These are phyloP conservation scores for Tephrocybe sp. DNA, from an alignment of 768 basidiomycete species.

Conservation along the genomic window DNA sequence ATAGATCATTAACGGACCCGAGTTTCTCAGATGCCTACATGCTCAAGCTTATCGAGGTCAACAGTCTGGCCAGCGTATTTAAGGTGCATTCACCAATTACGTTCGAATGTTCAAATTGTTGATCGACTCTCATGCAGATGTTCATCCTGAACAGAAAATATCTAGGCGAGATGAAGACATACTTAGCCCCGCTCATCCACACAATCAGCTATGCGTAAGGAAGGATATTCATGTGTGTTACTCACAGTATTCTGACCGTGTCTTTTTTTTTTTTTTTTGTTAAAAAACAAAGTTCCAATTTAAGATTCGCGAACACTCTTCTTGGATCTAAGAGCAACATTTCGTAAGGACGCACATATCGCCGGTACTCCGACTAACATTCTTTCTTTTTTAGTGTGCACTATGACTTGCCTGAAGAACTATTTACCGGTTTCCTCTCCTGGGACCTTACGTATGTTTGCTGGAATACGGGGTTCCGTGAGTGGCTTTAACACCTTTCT, in stretches of 20 bases:
- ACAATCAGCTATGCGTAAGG: slow-evolving; percentile 5
- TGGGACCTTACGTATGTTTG: slow-evolving; percentile 10
- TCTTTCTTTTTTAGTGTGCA: neutral
- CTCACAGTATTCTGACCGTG: neutral
- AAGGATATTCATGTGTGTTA: neutral
- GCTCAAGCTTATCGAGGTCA: slow-evolving; percentile 9
- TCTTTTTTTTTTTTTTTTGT: neutral
- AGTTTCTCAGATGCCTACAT: slow-evolving; percentile 6
- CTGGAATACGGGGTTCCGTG: too few relatives aligned
- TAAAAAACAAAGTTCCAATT: slow-evolving; percentile 4
- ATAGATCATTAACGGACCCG: neutral
- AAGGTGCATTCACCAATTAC: neutral
- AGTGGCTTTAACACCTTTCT: neutral
- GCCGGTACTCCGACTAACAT: neutral
- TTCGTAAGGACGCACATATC: neutral
- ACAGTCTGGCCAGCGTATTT: slow-evolving; percentile 3
- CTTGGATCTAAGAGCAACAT: slow-evolving; percentile 10
- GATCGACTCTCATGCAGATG: neutral
- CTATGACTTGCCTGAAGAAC: slow-evolving; percentile 3
- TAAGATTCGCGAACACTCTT: slow-evolving; percentile 10
- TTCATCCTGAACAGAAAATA: slow-evolving; percentile 8
- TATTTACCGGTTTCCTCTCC: slow-evolving; percentile 9
- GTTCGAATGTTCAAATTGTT: neutral
- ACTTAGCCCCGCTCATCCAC: neutral
- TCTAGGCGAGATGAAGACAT: slow-evolving; percentile 7